Percentiles rank a stretch among this genome's conserved stretches.
phyloP scores from a whole-genome alignment of 2,329 filamentous ascomycete species.

The Pestalotiopsis sp. region DNA sequence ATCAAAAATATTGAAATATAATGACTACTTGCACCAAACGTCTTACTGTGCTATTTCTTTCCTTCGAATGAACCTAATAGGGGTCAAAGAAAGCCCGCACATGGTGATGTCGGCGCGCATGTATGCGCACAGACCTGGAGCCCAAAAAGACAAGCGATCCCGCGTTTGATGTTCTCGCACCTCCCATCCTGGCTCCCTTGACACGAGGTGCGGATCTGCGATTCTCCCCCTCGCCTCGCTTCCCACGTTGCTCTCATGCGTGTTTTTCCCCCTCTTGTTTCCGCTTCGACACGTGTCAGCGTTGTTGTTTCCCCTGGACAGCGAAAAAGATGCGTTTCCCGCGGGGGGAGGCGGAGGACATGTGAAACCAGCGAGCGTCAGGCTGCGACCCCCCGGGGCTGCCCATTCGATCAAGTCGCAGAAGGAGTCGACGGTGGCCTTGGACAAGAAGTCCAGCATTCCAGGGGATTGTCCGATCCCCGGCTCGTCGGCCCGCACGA shows the following conservation, averaged over 20 bases:
- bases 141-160: neutral
- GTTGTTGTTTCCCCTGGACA: no score
- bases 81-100: neutral
- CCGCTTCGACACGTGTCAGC: no score
- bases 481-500: conserved; percentile 54
- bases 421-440: conserved; percentile 46
- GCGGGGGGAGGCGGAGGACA: no score
- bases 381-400: conserved; percentile 17
- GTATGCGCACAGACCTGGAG: neutral
- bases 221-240: no score
- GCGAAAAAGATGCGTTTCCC: no score
- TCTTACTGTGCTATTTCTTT: neutral
- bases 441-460: conserved; percentile 48
- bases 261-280: no score
- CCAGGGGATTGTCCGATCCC: conserved; percentile 49
- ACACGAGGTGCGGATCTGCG: no score
- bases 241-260: no score
- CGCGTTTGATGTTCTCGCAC: neutral
- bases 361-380: no score
- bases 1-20: neutral
- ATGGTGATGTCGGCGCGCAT: neutral
- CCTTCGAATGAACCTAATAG: neutral
- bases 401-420: conserved; percentile 51
- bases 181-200: neutral
- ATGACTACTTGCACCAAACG: neutral